Evolutionary conservation across 2,329 filamentous ascomycete genomes (phyloP), one percentile per base, ranked within the genome.

Genomic region (Talaromyces sp.): DNA sequence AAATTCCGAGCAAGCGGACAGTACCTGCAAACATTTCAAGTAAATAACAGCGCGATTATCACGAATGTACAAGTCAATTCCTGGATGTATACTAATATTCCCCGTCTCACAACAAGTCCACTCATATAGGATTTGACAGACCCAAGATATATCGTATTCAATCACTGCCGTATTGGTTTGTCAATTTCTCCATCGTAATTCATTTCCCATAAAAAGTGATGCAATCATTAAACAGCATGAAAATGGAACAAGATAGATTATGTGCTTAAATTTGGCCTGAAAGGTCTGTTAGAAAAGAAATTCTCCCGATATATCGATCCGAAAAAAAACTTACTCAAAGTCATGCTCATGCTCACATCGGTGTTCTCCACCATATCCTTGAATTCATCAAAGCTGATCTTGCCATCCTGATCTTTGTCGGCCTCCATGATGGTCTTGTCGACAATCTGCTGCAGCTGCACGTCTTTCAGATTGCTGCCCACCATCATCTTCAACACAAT

Each of bases 401-500:
- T 96, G 72, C 95, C 95, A 76, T 99, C 95, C 64, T 88, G 88
- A 78, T 99, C 95, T 69, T 93, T 84, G 78, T 99, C 95, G 56
- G 95, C 95, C 82, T 99, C 95, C 95, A 98, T 98, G 76, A 99
- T 98, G 63, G 95, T 99, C 87, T 99, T 99, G 82, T 99, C 95
- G 69, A 99, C 95, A 75, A 99, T 99, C 86, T 87, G 95, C 82
- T 99, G 95, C 75, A 99, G 81, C 81, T 99, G 95, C 79, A 97
- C 92, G 77, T 99, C 95, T 84, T 99, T 99, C 73, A 99, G 82
- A 78, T 99, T 99, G 82, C 91, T 97, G 63, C 95, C 95, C 57
- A 99, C 95, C 95, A 99, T 99, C 95, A 99, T 99, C 89, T 99
- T 99, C 72, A 99, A 85, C 73, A 99, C 95, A 72, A 99, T 98